Percentiles rank a stretch among this genome's conserved stretches.
These are phyloP conservation scores for Metarhizium guizhouense DNA, from an alignment of 2,329 filamentous ascomycete genomes.

Conservation along the genomic window DNA sequence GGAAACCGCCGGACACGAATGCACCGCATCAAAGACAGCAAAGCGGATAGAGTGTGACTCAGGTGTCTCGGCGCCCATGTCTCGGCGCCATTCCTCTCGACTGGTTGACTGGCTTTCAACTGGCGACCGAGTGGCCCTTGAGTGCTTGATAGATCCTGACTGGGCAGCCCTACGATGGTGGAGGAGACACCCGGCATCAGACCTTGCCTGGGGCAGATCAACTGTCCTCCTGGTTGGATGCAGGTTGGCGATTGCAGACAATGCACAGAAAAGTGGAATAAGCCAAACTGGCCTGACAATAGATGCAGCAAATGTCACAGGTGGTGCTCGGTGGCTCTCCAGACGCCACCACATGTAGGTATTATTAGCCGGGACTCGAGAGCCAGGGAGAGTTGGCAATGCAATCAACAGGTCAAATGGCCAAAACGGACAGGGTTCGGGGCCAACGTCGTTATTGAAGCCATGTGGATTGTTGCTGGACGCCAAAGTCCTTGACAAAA, in stretches of 20 bases:
- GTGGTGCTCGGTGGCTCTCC: background rate
- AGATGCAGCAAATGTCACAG: background rate
- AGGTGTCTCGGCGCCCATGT: background rate
- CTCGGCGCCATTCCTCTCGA: background rate
- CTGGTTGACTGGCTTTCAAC: no score
- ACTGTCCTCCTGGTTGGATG: background rate
- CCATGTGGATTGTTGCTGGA: no score
- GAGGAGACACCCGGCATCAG: background rate
- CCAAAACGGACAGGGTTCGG: background rate
- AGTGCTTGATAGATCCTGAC: background rate
- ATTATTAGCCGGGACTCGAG: background rate
- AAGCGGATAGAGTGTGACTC: background rate
- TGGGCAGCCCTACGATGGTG: background rate
- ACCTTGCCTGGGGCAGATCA: background rate
- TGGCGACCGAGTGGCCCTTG: background rate
- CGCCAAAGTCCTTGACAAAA: no score
- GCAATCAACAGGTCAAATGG: background rate
- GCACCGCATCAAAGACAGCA: background rate
- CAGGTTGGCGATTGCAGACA: background rate
- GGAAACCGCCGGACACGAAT: constrained; percentile 5
- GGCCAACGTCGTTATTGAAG: no score
- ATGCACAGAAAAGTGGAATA: background rate
- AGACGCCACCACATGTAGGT: background rate
- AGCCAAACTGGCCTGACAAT: background rate
- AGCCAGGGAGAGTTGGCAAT: background rate